These are phyloP conservation scores for Akanthomyces lecanii DNA, from an alignment of 2,329 filamentous ascomycete species.

Conservation along the genomic window DNA sequence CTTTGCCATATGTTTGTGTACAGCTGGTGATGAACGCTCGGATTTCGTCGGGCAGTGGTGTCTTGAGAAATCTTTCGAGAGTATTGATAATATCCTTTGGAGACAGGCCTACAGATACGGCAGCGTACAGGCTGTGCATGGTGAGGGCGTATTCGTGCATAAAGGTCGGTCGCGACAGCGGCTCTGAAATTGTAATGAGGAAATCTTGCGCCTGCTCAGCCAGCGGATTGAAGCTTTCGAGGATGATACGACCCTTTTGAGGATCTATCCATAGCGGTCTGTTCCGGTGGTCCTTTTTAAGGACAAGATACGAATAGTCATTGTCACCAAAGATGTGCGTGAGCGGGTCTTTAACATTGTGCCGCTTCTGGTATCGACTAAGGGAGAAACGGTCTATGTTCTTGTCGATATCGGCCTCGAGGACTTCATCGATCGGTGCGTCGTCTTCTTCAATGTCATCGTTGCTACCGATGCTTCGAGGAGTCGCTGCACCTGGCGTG, in stretches of 20 bases:
- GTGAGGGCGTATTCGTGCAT: slow-evolving; percentile 87
- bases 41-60: slow-evolving; percentile 75
- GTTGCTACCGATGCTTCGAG: slow-evolving; percentile 53
- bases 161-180: slow-evolving; percentile 74
- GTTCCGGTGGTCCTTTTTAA: slow-evolving; percentile 79
- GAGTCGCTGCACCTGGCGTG: slow-evolving; percentile 58
- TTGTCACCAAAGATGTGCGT: slow-evolving; percentile 44
- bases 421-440: slow-evolving; percentile 46
- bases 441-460: slow-evolving; percentile 49
- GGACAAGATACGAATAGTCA: slow-evolving; percentile 74
- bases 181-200: slow-evolving; percentile 86
- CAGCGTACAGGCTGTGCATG: slow-evolving; percentile 82
- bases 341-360: slow-evolving; percentile 40
- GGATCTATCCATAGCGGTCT: slow-evolving; percentile 87
- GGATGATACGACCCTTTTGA: slow-evolving; percentile 72
- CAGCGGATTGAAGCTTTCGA: slow-evolving; percentile 82
- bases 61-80: slow-evolving; percentile 85
- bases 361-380: slow-evolving; percentile 46
- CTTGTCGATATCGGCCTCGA: slow-evolving; percentile 52
- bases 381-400: slow-evolving; percentile 58
- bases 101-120: slow-evolving; percentile 86
- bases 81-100: slow-evolving; percentile 87
- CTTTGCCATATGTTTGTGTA: slow-evolving; percentile 89
- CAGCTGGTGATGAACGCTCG: slow-evolving; percentile 72
- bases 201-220: slow-evolving; percentile 82